Base-by-base conservation (phyloP, 352 stramenopile genomes). In the Sclerospora graminicola region DNA sequence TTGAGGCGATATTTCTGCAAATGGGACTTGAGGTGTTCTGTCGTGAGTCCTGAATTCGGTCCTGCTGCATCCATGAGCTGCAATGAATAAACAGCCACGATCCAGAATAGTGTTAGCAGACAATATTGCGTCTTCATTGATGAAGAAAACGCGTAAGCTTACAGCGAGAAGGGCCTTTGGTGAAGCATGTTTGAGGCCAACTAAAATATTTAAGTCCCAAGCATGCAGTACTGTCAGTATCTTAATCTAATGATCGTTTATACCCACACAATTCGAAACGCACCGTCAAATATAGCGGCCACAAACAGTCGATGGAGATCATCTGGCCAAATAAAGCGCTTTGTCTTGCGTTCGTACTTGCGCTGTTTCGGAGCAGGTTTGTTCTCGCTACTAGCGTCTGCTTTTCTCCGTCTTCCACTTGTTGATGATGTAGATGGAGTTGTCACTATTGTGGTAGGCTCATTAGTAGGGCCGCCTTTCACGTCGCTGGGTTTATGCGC, bases 1-100 rank as follows among this genome's bases (percentile, higher is more conserved):
- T 93, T 89, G 41, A 90, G 73, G 13, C 82, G 77, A 57, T 89
- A 93, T 55, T 93, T 93, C 50, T 93, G 82, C 54, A 93, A 34
- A 55, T 93, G 82, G 36, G 76, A 89, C 62, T 93, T 93, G 20
- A 93, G 59, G 29, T 91, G 82, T 8, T 43, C 82, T 16, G 82
- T 93, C 29, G 82, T 93, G 30, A 93, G 68, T 13, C 71, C 77
- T 16, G 61, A 42, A 32, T 69, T 68, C 0, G 57, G 64, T 30
- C 67, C 79, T 29, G 77, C 66, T 0, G 52, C 55, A 7, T 76
- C 62, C 79, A 93, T 90, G 26, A 91, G 53, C 73, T 84, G 48
- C 8, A 51, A 35, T 29, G 10, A 47, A 30, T 37, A 15, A 18
- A 53, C 9, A 40, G 16, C 18, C 43, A 55, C 1, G 54, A 51